phyloP scores from a whole-genome alignment of 106 monocot genomes.

The Dactylorhiza incarnata region DNA sequence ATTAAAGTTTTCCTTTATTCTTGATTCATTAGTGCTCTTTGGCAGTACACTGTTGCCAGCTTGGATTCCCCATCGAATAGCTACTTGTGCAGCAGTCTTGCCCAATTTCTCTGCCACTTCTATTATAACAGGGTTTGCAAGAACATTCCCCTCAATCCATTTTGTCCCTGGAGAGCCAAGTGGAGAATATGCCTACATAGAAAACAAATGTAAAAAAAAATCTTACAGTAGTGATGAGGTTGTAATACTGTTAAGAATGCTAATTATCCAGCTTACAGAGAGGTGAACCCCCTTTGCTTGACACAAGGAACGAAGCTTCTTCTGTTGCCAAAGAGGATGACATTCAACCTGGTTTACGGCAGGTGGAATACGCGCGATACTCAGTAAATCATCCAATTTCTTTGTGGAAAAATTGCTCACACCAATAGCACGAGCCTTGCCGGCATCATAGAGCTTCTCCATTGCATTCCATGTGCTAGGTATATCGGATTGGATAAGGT shows the following conservation, averaged over 20 bases:
- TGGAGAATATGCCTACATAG: slow-evolving; percentile 60
- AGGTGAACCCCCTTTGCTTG: slow-evolving; percentile 51
- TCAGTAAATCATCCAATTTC: slow-evolving; percentile 58
- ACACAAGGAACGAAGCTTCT: slow-evolving; percentile 50
- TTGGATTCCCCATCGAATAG: slow-evolving; percentile 39
- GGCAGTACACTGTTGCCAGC: slow-evolving; percentile 41
- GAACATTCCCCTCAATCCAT: slow-evolving; percentile 37
- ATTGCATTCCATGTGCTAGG: slow-evolving; percentile 73
- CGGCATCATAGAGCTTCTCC: slow-evolving; percentile 49
- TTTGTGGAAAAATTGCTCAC: slow-evolving; percentile 74
- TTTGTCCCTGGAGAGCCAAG: slow-evolving; percentile 59
- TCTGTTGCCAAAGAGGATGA: slow-evolving; percentile 69
- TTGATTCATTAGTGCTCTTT: slow-evolving; percentile 54
- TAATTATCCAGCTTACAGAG: slow-evolving; percentile 22
- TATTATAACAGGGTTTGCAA: slow-evolving; percentile 28
- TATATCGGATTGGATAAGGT: slow-evolving; percentile 39
- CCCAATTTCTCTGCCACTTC: slow-evolving; percentile 35
- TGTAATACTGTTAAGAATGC: neutral
- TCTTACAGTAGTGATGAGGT: neutral
- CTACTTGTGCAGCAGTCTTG: slow-evolving; percentile 34
- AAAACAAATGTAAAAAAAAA: neutral
- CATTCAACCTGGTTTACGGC: slow-evolving; percentile 81
- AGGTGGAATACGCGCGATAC: slow-evolving; percentile 40
- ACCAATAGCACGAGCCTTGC: slow-evolving; percentile 73
- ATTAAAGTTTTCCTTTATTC: slow-evolving; percentile 58